Percentiles rank a stretch among this genome's conserved stretches.
phyloP scores from a whole-genome alignment of 139 green algal species.

The Edaphochlamys debaryana region DNA sequence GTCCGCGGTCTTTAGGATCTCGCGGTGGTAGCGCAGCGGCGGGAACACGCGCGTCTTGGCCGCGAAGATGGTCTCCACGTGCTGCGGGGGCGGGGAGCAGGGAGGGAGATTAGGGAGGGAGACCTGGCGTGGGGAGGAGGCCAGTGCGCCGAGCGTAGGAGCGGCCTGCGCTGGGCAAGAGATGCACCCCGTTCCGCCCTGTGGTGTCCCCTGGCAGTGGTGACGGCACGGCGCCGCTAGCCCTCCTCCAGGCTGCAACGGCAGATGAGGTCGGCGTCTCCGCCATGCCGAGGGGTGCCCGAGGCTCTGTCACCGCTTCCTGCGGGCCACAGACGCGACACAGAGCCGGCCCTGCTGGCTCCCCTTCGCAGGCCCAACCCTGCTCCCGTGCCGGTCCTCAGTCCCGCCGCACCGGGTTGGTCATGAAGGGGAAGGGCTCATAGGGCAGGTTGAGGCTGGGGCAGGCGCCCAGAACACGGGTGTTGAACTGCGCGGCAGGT shows the following conservation, averaged over 20 bases:
- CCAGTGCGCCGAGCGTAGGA: too few species aligned
- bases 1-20: conserved; percentile 80
- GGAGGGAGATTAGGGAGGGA: background rate
- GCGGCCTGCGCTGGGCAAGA: too few species aligned
- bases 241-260: too few species aligned
- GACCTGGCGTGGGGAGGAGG: too few species aligned
- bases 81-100: background rate
- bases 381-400: background rate
- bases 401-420: conserved; percentile 40
- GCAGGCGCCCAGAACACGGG: conserved; percentile 6
- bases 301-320: too few species aligned
- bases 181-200: too few species aligned
- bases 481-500: conserved; percentile 20
- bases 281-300: too few species aligned
- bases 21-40: conserved; percentile 75
- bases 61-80: conserved; percentile 95
- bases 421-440: conserved; percentile 20
- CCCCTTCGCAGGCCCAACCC: background rate
- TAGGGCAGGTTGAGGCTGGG: conserved; percentile 28
- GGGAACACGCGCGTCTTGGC: conserved; percentile 72
- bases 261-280: too few species aligned
- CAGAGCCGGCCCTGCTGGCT: background rate
- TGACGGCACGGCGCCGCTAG: too few species aligned
- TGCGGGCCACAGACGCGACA: too few species aligned
- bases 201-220: too few species aligned